Evolutionary conservation across 495 filamentous ascomycete genomes (phyloP).

Genomic region (Jackrogersella minutella): DNA sequence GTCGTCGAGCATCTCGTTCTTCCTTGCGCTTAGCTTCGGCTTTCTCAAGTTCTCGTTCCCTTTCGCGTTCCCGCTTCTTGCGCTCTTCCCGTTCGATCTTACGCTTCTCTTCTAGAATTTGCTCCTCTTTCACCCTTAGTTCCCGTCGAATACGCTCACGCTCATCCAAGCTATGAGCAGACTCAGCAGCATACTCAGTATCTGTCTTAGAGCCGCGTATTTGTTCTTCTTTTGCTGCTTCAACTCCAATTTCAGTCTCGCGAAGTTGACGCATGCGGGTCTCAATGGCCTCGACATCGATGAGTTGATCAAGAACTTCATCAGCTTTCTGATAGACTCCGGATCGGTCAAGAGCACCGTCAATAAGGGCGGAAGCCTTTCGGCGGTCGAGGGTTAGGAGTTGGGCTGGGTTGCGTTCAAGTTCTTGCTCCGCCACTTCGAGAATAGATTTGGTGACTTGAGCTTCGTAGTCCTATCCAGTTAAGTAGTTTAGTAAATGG

Average conservation of each 20-base stretch:
- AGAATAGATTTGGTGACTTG: constrained; percentile 72
- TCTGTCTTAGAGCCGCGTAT: constrained; percentile 79
- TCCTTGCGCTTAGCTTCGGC: constrained; percentile 67
- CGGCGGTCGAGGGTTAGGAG: constrained; percentile 79
- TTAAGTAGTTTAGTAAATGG: constrained; percentile 5
- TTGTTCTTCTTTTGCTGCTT: constrained; percentile 72
- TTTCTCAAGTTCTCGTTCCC: constrained; percentile 66
- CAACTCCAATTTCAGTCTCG: constrained; percentile 76
- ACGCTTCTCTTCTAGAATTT: constrained; percentile 72
- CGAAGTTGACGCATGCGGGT: constrained; percentile 73
- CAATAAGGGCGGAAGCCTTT: constrained; percentile 83
- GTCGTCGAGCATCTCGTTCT: constrained; percentile 63
- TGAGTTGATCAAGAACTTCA: constrained; percentile 69
- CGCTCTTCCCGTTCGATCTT: constrained; percentile 69
- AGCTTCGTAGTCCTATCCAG: constrained; percentile 67
- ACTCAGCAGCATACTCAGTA: constrained; percentile 78
- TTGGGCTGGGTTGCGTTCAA: constrained; percentile 76
- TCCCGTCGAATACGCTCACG: constrained; percentile 72
- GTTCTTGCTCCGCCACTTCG: constrained; percentile 77
- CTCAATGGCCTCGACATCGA: constrained; percentile 72
- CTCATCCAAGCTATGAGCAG: constrained; percentile 69
- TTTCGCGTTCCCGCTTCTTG: constrained; percentile 63
- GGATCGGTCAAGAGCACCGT: constrained; percentile 83
- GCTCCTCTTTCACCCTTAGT: constrained; percentile 66
- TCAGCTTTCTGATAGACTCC: constrained; percentile 81